Evolutionary conservation across 345 rosid genomes (phyloP).

Genomic region (Brassica carinata): DNA sequence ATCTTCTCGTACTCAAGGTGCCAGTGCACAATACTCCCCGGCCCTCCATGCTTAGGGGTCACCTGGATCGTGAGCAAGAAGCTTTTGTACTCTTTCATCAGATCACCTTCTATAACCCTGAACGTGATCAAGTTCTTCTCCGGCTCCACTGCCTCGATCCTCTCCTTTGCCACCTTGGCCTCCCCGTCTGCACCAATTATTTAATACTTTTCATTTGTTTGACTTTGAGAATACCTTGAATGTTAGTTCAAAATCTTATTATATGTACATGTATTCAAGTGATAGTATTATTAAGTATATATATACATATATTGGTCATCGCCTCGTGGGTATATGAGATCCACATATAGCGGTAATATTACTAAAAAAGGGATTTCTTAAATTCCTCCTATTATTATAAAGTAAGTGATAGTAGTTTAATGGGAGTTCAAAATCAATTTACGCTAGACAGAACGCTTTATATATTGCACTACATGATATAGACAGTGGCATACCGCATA

Average conservation of each 20-base stretch:
- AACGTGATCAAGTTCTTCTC: conserved; percentile 25
- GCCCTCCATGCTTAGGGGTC: conserved; percentile 16
- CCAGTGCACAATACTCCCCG: conserved; percentile 39
- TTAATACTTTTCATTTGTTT: neutral
- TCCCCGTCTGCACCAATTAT: conserved; percentile 22
- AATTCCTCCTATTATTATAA: neutral
- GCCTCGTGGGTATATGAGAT: neutral
- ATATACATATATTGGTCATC: neutral
- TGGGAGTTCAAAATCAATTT: neutral
- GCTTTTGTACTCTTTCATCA: neutral
- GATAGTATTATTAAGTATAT: neutral
- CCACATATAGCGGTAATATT: neutral
- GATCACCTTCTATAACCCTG: neutral
- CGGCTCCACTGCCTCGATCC: conserved; percentile 21
- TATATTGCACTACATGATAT: neutral
- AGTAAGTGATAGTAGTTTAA: neutral
- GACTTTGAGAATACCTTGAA: neutral
- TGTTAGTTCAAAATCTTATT: neutral
- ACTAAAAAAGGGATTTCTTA: neutral
- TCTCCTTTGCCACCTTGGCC: conserved; percentile 10
- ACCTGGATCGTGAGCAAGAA: conserved; percentile 21
- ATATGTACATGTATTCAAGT: neutral
- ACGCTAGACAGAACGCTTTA: neutral
- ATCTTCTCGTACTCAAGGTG: conserved; percentile 42
- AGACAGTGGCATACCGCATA: neutral